A percentile compares a stretch with the other conserved stretches of the same genome.
phyloP scores from a whole-genome alignment of 495 filamentous ascomycete genomes.

The Apiosordaria backusii region DNA sequence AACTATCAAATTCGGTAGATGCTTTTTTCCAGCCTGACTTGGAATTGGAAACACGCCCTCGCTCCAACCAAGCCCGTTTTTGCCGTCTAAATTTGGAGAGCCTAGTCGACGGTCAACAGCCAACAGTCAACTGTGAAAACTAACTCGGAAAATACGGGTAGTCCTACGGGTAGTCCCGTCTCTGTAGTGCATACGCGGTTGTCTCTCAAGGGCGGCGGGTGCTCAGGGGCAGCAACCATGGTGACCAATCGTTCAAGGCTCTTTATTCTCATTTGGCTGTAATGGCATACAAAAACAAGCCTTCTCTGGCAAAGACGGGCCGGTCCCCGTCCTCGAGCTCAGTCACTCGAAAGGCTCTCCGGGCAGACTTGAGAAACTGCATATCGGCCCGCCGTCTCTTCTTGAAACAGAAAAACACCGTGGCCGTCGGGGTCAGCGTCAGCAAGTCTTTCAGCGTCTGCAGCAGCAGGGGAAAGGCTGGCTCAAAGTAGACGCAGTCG shows the following conservation, averaged over 20 bases:
- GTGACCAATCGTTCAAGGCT: background rate
- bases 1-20: background rate
- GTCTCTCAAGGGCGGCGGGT: background rate
- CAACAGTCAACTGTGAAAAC: background rate
- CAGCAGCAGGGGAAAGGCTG: slow-evolving; percentile 82
- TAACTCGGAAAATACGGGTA: too few species aligned
- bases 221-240: background rate
- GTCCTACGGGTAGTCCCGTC: background rate
- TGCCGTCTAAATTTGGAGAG: too few species aligned
- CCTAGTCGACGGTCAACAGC: background rate
- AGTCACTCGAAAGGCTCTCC: slow-evolving; percentile 59
- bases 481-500: slow-evolving; percentile 97
- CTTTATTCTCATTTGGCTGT: slow-evolving; percentile 24
- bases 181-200: background rate
- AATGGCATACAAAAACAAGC: slow-evolving; percentile 62
- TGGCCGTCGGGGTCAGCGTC: slow-evolving; percentile 49
- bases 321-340: slow-evolving; percentile 62
- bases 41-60: background rate
- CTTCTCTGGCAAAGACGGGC: slow-evolving; percentile 56
- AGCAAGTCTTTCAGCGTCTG: slow-evolving; percentile 68
- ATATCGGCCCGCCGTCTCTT: slow-evolving; percentile 74
- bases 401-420: slow-evolving; percentile 95
- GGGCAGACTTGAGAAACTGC: slow-evolving; percentile 65
- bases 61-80: too few species aligned
- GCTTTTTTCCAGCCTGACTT: background rate